These are phyloP conservation scores for Teunomyces tritomae DNA, from an alignment of 805 yeast species.

Conservation along the genomic window DNA sequence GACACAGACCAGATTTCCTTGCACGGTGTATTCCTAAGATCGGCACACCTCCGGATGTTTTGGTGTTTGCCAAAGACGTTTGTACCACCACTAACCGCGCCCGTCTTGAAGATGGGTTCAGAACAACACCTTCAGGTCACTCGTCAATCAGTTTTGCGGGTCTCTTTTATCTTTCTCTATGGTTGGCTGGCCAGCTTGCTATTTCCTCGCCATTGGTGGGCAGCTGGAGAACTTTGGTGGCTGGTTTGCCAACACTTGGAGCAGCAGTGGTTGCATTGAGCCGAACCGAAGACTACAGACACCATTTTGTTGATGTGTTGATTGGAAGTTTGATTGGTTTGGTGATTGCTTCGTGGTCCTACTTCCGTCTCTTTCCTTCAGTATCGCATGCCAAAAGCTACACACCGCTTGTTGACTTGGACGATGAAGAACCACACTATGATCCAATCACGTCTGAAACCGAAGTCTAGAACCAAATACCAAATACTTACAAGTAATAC, in stretches of 20 bases:
- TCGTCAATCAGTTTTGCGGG: conserved; percentile 37
- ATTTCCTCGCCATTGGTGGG: conserved; percentile 48
- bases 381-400: conserved; percentile 31
- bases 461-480: not conserved
- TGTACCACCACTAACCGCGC: conserved; percentile 45
- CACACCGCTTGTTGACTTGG: conserved; percentile 34
- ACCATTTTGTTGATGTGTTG: conserved; percentile 82
- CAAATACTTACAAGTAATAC: not conserved
- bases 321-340: conserved; percentile 71
- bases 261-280: conserved; percentile 80
- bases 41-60: conserved; percentile 21
- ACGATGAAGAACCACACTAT: conserved; percentile 9
- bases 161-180: conserved; percentile 49
- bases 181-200: conserved; percentile 66
- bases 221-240: conserved; percentile 58
- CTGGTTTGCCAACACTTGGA: conserved; percentile 56
- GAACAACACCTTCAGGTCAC: conserved; percentile 42
- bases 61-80: conserved; percentile 41
- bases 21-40: conserved; percentile 29
- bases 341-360: conserved; percentile 55
- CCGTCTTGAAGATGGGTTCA: conserved; percentile 36
- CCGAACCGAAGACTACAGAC: conserved; percentile 90
- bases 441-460: not conserved
- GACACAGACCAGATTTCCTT: conserved; percentile 35
- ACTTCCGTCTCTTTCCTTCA: conserved; percentile 51